Evolutionary conservation across 805 yeast genomes (phyloP).

Genomic region (Phaffomyces opuntiae): DNA sequence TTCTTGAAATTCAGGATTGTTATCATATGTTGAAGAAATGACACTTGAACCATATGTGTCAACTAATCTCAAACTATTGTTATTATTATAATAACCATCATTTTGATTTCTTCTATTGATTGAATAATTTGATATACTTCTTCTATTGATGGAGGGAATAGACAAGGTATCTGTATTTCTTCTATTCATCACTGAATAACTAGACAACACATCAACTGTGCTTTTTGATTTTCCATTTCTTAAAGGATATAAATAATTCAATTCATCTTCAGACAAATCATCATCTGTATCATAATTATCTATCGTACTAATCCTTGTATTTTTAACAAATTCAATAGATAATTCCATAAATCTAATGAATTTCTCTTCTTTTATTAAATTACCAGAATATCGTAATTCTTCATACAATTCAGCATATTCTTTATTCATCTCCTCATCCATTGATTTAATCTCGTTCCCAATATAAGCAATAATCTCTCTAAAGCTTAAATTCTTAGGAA

Average conservation of each 20-base stretch:
- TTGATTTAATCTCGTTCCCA: constrained; percentile 17
- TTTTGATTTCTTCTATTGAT: background rate
- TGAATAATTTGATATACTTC: background rate
- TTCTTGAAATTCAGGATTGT: background rate
- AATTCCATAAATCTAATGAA: constrained; percentile 52
- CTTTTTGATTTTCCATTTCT: constrained; percentile 4
- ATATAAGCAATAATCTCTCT: constrained; percentile 35
- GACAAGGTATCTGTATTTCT: no score
- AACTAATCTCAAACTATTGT: background rate
- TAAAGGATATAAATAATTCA: constrained; percentile 2
- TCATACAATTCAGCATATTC: constrained; percentile 55
- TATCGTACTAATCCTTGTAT: constrained; percentile 7
- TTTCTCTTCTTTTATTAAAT: constrained; percentile 48
- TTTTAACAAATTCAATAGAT: constrained; percentile 28
- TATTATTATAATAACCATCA: background rate
- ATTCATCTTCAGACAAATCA: background rate
- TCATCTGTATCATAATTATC: background rate
- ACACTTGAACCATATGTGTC: background rate
- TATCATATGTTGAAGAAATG: background rate
- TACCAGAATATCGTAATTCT: constrained; percentile 57
- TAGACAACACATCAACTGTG: constrained; percentile 6
- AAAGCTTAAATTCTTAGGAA: constrained; percentile 35
- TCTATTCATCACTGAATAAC: constrained; percentile 5
- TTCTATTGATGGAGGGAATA: background rate
- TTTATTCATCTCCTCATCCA: constrained; percentile 13